Conservation (phyloP, 768 basidiomycete species). For the Suillus decipiens region DNA sequence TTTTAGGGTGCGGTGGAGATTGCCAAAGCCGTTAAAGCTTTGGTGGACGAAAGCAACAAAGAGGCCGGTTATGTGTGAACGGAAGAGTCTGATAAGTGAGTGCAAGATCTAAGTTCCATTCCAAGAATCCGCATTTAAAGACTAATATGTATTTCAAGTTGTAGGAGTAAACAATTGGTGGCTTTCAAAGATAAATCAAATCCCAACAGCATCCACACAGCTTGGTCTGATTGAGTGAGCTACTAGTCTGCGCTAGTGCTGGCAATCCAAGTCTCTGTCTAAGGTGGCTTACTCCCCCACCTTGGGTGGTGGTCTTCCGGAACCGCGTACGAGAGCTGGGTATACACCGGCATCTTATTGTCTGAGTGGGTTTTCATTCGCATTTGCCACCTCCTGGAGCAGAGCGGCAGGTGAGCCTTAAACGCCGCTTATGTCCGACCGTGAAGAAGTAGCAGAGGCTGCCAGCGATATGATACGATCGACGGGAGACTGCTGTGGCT, state of each 20-base stretch:
- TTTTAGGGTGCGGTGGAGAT: slow-evolving; percentile 54
- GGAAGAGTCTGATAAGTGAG: not conserved
- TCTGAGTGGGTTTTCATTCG: not conserved
- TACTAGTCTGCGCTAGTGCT: not conserved
- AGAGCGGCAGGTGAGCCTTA: not conserved
- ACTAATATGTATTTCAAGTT: not conserved
- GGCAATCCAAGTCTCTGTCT: not conserved
- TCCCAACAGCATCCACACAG: not conserved
- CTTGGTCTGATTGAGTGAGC: not conserved
- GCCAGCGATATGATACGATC: not conserved
- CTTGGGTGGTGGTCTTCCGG: not conserved
- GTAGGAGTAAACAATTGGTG: not conserved
- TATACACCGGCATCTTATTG: not conserved
- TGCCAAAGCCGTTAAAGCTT: slow-evolving; percentile 49
- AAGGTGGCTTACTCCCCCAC: not conserved
- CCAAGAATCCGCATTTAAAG: not conserved
- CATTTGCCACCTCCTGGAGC: not conserved
- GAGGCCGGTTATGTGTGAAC: slow-evolving; percentile 30
- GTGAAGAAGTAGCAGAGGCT: not conserved
- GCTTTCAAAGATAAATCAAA: not conserved
- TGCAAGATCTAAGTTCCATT: not conserved
- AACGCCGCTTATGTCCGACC: not conserved
- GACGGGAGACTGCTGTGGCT: not conserved
- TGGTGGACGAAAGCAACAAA: slow-evolving; percentile 57
- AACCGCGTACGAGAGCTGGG: not conserved